phyloP scores from a whole-genome alignment of 108 stramenopile species.

The Nannochloropsis oceanica region DNA sequence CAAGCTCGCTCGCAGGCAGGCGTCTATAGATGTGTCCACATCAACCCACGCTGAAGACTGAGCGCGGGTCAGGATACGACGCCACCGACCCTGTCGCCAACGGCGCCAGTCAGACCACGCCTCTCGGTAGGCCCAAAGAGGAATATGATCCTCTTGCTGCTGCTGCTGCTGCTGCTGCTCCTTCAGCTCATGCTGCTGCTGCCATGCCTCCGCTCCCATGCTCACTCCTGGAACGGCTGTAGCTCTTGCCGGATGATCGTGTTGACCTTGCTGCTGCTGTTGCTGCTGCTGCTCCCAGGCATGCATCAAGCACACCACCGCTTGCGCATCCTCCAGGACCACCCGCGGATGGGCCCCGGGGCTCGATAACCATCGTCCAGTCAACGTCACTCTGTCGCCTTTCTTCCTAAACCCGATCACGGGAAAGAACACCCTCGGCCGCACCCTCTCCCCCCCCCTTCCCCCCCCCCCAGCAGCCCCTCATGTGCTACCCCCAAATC shows the following conservation, averaged over 20 bases:
- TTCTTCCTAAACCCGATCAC: conserved; percentile 76
- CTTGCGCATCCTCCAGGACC: conserved; percentile 44
- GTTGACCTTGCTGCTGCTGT: not conserved
- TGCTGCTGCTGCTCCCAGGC: conserved; percentile 20
- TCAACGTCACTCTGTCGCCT: conserved; percentile 76
- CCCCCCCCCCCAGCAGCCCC: conserved; percentile 62
- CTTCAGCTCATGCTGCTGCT: too few species aligned
- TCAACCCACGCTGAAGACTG: conserved; percentile 38
- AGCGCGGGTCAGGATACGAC: not conserved
- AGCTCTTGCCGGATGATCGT: not conserved
- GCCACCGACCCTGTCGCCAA: conserved; percentile 8
- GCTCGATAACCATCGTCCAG: conserved; percentile 59
- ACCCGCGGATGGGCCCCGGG: conserved; percentile 51
- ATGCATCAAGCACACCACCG: conserved; percentile 54
- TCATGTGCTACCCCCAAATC: conserved; percentile 89
- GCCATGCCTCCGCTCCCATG: not conserved
- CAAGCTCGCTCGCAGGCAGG: conserved; percentile 63
- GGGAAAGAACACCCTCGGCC: conserved; percentile 63
- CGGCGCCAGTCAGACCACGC: conserved; percentile 3
- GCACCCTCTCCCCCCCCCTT: conserved; percentile 46
- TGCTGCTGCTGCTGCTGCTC: not conserved
- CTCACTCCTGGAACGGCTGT: not conserved
- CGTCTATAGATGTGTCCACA: conserved; percentile 51
- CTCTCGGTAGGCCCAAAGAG: conserved; percentile 8
- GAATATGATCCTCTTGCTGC: not conserved